Percentiles rank a stretch among this genome's conserved stretches.
Conservation (phyloP, 169 alveolate species). For the Plasmodium knowlesi region DNA sequence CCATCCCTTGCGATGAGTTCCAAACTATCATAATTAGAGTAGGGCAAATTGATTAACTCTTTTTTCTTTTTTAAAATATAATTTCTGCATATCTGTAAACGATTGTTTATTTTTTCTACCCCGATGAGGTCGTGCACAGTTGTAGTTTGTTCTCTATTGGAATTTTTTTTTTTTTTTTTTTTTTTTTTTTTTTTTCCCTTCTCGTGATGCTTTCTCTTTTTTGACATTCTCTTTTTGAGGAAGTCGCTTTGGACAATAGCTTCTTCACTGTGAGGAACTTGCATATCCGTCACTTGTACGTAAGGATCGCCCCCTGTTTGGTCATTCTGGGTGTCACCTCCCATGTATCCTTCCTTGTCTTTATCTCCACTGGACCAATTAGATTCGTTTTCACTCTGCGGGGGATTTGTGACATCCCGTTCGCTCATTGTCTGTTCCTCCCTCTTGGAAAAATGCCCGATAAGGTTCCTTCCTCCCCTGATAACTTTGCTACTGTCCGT, state of each 20-base stretch:
- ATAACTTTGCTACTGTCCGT: not conserved
- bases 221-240: not conserved
- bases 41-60: slow-evolving; percentile 77
- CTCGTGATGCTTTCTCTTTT: not conserved
- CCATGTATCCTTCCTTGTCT: not conserved
- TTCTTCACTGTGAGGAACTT: not conserved
- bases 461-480: not conserved
- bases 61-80: slow-evolving; percentile 60
- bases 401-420: not conserved
- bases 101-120: slow-evolving; percentile 10
- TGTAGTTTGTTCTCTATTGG: slow-evolving; percentile 59
- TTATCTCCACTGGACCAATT: not conserved
- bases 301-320: not conserved
- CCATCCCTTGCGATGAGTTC: slow-evolving; percentile 90
- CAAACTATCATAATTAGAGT: slow-evolving; percentile 82
- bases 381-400: not conserved
- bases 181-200: not conserved
- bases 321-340: not conserved
- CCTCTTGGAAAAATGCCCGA: not conserved
- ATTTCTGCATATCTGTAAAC: slow-evolving; percentile 67
- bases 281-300: not conserved
- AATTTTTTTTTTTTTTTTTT: slow-evolving; percentile 11
- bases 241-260: not conserved
- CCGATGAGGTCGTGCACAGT: slow-evolving; percentile 33
- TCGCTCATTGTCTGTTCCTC: not conserved